Evolutionary conservation across 371 early-diverging fungal species (phyloP).

Genomic region (Dentiscutata heterogama): DNA sequence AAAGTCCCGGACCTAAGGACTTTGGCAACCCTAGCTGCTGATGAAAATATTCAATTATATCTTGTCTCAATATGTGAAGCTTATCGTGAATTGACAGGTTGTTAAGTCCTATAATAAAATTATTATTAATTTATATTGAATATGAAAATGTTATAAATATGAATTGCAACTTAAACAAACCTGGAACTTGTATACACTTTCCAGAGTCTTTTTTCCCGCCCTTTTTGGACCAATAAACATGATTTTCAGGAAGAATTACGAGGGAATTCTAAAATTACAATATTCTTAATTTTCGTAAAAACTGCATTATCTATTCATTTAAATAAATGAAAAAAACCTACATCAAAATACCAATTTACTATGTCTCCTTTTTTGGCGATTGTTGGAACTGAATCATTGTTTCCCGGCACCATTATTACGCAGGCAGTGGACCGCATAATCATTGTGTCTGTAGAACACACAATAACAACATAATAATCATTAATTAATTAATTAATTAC

Average conservation of each 20-base stretch:
- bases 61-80: too few relatives aligned
- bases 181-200: neutral
- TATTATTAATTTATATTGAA: too few relatives aligned
- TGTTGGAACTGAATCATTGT: constrained; percentile 1
- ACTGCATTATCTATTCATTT: neutral
- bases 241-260: neutral
- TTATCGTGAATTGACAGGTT: too few relatives aligned
- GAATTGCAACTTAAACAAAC: constrained; percentile 1
- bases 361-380: neutral
- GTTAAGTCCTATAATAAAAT: too few relatives aligned
- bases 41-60: too few relatives aligned
- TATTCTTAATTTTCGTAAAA: neutral
- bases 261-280: neutral
- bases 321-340: constrained; percentile 3
- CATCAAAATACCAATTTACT: constrained; percentile 30
- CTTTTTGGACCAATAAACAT: constrained; percentile 13
- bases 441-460: constrained; percentile 9
- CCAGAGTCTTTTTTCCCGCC: constrained; percentile 20
- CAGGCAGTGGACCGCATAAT: constrained; percentile 11
- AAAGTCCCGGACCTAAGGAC: too few relatives aligned
- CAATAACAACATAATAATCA: neutral
- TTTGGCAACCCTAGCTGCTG: too few relatives aligned
- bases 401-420: constrained; percentile 28
- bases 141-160: too few relatives aligned
- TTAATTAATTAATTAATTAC: neutral